These are phyloP conservation scores for Cudoniella acicularis DNA, from an alignment of 495 filamentous ascomycete genomes.

Conservation along the genomic window DNA sequence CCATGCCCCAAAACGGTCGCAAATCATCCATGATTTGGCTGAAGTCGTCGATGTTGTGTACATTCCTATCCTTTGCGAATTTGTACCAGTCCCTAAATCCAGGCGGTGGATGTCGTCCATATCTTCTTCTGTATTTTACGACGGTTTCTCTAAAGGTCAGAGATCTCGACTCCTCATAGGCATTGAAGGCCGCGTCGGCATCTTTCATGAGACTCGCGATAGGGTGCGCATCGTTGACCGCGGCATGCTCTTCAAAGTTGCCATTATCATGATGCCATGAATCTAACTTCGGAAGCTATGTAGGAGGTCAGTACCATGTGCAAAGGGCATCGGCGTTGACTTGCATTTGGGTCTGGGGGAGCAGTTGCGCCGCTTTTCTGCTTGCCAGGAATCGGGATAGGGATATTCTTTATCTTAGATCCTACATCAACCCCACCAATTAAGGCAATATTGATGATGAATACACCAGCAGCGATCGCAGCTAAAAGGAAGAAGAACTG, in stretches of 20 bases:
- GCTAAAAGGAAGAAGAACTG: slow-evolving; percentile 16
- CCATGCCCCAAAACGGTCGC: slow-evolving; percentile 65
- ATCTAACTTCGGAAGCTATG: slow-evolving; percentile 10
- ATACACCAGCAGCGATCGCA: slow-evolving; percentile 10
- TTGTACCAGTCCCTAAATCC: slow-evolving; percentile 63
- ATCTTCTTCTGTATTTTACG: slow-evolving; percentile 50
- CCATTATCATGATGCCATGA: slow-evolving; percentile 18
- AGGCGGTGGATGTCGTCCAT: slow-evolving; percentile 50
- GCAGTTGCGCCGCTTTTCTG: not conserved
- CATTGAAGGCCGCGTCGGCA: slow-evolving; percentile 39
- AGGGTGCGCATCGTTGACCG: slow-evolving; percentile 32
- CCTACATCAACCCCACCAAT: slow-evolving; percentile 16
- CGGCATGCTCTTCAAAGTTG: slow-evolving; percentile 17
- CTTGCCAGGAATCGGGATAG: slow-evolving; percentile 14
- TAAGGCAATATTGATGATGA: slow-evolving; percentile 16
- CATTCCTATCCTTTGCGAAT: slow-evolving; percentile 54
- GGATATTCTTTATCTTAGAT: slow-evolving; percentile 19
- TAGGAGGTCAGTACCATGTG: not conserved
- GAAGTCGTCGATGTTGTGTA: slow-evolving; percentile 69
- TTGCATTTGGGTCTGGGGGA: slow-evolving; percentile 13
- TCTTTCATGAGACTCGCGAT: slow-evolving; percentile 40
- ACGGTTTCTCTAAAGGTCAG: slow-evolving; percentile 29
- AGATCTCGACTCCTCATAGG: slow-evolving; percentile 34
- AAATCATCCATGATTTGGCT: slow-evolving; percentile 59
- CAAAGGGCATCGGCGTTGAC: not conserved